phyloP scores from a whole-genome alignment of 495 filamentous ascomycete species.

The Tuber umbilicatum region DNA sequence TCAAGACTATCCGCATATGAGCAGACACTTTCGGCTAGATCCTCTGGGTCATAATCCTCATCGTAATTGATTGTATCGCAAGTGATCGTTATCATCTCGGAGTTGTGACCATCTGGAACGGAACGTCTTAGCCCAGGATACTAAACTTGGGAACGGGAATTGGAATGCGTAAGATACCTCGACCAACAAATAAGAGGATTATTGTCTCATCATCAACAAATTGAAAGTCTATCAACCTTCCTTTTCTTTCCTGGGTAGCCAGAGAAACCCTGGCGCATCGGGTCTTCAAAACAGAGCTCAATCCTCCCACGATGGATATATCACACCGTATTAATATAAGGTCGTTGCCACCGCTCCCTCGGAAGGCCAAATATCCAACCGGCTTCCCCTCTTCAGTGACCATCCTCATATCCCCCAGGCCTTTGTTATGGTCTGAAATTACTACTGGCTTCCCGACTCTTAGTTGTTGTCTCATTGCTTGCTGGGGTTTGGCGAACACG shows the following conservation, averaged over 20 bases:
- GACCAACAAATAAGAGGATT: slow-evolving; percentile 48
- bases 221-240: slow-evolving; percentile 50
- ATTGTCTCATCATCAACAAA: slow-evolving; percentile 53
- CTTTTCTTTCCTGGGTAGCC: slow-evolving; percentile 31
- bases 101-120: slow-evolving; percentile 12
- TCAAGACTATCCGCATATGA: slow-evolving; percentile 23
- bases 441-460: slow-evolving; percentile 50
- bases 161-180: slow-evolving; percentile 42
- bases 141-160: background rate
- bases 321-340: slow-evolving; percentile 48
- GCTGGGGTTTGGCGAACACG: slow-evolving; percentile 54
- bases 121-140: slow-evolving; percentile 4
- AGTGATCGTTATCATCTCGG: slow-evolving; percentile 30
- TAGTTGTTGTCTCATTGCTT: slow-evolving; percentile 54
- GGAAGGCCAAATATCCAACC: slow-evolving; percentile 42
- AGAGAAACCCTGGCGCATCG: slow-evolving; percentile 45
- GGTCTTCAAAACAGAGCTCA: slow-evolving; percentile 50
- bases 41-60: slow-evolving; percentile 41
- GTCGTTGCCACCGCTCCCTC: slow-evolving; percentile 19
- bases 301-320: slow-evolving; percentile 50
- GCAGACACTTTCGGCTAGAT: slow-evolving; percentile 24
- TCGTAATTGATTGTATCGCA: slow-evolving; percentile 44
- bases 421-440: slow-evolving; percentile 43
- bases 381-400: slow-evolving; percentile 38
- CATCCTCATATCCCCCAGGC: slow-evolving; percentile 44